phyloP scores from a whole-genome alignment of 345 rosid species.

The Hirschfeldia incana region DNA sequence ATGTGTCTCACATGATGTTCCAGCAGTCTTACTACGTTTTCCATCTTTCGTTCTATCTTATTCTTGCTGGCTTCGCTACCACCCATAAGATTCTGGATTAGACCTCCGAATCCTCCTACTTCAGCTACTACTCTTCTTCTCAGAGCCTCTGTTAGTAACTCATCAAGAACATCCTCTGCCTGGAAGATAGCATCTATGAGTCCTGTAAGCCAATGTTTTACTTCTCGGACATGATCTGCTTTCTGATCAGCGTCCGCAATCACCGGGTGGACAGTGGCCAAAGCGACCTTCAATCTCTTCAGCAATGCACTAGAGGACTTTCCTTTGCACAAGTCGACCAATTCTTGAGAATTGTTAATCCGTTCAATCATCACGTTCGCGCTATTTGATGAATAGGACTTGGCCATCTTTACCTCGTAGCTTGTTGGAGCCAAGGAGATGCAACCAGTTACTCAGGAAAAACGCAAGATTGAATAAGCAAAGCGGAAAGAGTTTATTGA shows the following conservation, averaged over 20 bases:
- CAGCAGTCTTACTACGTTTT: slow-evolving; percentile 27
- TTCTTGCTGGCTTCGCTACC: slow-evolving; percentile 26
- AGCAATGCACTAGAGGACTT: slow-evolving; percentile 26
- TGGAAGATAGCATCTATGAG: slow-evolving; percentile 35
- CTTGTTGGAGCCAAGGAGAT: slow-evolving; percentile 11
- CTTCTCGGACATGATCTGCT: slow-evolving; percentile 34
- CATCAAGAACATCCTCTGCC: slow-evolving; percentile 42
- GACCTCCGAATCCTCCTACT: slow-evolving; percentile 28
- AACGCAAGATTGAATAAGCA: slow-evolving; percentile 4
- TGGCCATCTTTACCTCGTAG: slow-evolving; percentile 21
- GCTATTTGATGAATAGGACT: slow-evolving; percentile 4
- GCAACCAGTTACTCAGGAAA: slow-evolving; percentile 9
- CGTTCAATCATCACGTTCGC: slow-evolving; percentile 30
- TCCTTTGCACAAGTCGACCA: slow-evolving; percentile 27
- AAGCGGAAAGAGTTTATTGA: background rate
- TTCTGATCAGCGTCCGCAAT: slow-evolving; percentile 40
- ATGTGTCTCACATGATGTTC: slow-evolving; percentile 33
- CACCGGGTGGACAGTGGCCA: slow-evolving; percentile 29
- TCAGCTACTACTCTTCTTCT: slow-evolving; percentile 34
- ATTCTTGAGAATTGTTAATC: slow-evolving; percentile 35
- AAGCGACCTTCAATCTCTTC: slow-evolving; percentile 37
- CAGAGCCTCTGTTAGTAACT: slow-evolving; percentile 38
- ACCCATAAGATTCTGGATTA: slow-evolving; percentile 20
- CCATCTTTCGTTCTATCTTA: slow-evolving; percentile 34
- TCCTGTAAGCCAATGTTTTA: slow-evolving; percentile 38